Evolutionary conservation across 1,284 basidiomycete species (phyloP).

Genomic region (Sanguinoderma infundibulare): DNA sequence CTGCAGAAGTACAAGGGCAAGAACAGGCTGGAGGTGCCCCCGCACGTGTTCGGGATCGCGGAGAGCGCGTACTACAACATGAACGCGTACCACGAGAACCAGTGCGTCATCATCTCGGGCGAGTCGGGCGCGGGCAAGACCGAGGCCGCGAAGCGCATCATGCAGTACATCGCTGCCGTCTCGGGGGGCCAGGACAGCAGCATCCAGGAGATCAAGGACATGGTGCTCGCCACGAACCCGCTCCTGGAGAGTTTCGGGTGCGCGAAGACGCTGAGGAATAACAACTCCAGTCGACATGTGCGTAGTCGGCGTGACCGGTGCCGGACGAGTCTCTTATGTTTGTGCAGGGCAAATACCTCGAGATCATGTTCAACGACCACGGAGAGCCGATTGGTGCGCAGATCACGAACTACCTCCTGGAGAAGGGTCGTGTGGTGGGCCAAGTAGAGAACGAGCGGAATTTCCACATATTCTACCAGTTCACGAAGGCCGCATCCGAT

Average conservation of each 20-base stretch:
- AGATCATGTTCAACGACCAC: slow-evolving; percentile 97
- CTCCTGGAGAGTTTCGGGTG: slow-evolving; percentile 98
- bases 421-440: slow-evolving; percentile 96
- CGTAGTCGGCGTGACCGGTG: slow-evolving; percentile 38
- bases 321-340: slow-evolving; percentile 7
- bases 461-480: slow-evolving; percentile 99
- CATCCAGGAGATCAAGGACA: slow-evolving; percentile 98
- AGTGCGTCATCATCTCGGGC: slow-evolving; percentile 99
- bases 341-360: slow-evolving; percentile 93
- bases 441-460: slow-evolving; percentile 97
- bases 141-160: slow-evolving; percentile 97
- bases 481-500: slow-evolving; percentile 92
- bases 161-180: slow-evolving; percentile 99
- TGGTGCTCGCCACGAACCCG: slow-evolving; percentile 99
- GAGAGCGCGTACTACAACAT: slow-evolving; percentile 99
- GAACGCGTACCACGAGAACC: slow-evolving; percentile 99
- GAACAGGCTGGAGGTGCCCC: slow-evolving; percentile 97
- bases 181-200: slow-evolving; percentile 84
- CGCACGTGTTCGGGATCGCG: slow-evolving; percentile 97
- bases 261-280: slow-evolving; percentile 98
- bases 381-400: slow-evolving; percentile 97
- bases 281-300: slow-evolving; percentile 98
- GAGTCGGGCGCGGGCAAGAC: slow-evolving; percentile 98
- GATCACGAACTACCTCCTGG: slow-evolving; percentile 98
- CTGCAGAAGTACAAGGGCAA: slow-evolving; percentile 92